phyloP scores from a whole-genome alignment of 2,329 filamentous ascomycete species.

The Penicillium expansum region DNA sequence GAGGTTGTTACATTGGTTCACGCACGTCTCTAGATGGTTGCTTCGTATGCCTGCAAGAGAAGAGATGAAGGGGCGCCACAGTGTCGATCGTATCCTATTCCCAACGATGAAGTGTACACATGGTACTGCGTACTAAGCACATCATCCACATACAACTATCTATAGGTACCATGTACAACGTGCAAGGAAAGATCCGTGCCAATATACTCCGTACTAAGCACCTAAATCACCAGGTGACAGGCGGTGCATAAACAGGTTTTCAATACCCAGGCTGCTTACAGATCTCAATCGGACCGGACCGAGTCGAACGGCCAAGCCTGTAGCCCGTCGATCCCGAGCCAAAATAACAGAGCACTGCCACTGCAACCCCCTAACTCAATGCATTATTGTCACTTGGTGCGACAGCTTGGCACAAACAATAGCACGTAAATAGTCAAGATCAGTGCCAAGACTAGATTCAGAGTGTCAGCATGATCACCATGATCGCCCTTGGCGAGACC shows the following conservation, averaged over 20 bases:
- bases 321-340: conserved; percentile 8
- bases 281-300: conserved; percentile 11
- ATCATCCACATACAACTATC: background rate
- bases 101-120: background rate
- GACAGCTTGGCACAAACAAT: conserved; percentile 10
- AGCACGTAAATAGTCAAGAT: conserved; percentile 3
- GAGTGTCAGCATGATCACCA: conserved; percentile 4
- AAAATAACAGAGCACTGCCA: conserved; percentile 5
- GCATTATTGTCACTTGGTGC: conserved; percentile 5
- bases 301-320: conserved; percentile 4
- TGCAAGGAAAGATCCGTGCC: background rate
- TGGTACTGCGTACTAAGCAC: too few species aligned
- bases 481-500: conserved; percentile 13
- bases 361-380: conserved; percentile 7
- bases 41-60: background rate
- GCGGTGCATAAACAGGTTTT: background rate
- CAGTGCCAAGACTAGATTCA: background rate
- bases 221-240: background rate
- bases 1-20: conserved; percentile 4
- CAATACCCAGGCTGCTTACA: background rate
- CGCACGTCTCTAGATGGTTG: background rate
- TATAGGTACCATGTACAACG: background rate
- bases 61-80: background rate
- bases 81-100: background rate
- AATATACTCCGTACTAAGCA: background rate